phyloP scores from a whole-genome alignment of 2,329 filamentous ascomycete species.

The Fusarium graminum region DNA sequence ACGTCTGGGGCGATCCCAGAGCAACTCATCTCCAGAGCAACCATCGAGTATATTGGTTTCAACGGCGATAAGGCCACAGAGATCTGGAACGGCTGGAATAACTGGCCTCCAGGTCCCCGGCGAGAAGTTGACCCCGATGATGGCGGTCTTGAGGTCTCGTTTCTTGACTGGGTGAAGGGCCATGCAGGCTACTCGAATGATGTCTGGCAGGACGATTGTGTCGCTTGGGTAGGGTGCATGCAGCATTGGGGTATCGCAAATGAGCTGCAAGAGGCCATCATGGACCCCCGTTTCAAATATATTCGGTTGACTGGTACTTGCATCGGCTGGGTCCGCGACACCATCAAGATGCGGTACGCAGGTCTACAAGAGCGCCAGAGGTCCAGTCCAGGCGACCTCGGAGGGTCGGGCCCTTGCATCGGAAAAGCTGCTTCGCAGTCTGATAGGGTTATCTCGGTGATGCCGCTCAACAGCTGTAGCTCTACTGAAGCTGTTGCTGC shows the following conservation, averaged over 20 bases:
- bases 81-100: background rate
- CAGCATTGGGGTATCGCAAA: conserved; percentile 13
- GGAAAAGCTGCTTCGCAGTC: too few relatives aligned
- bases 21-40: background rate
- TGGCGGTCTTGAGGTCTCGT: background rate
- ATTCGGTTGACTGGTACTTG: conserved; percentile 31
- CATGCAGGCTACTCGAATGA: conserved; percentile 25
- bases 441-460: too few relatives aligned
- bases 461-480: background rate
- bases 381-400: too few relatives aligned
- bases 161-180: background rate
- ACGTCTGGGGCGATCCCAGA: too few relatives aligned
- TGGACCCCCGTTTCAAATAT: conserved; percentile 36
- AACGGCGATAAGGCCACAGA: background rate
- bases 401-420: too few relatives aligned
- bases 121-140: conserved; percentile 1
- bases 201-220: conserved; percentile 14
- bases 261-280: conserved; percentile 30
- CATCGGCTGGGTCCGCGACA: conserved; percentile 33
- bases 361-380: too few relatives aligned
- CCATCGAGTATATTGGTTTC: background rate
- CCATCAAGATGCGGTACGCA: conserved; percentile 34
- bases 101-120: background rate
- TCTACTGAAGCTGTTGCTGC: background rate
- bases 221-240: conserved; percentile 21